phyloP scores from a whole-genome alignment of 2,329 filamentous ascomycete species.

The Claviceps sorghi region DNA sequence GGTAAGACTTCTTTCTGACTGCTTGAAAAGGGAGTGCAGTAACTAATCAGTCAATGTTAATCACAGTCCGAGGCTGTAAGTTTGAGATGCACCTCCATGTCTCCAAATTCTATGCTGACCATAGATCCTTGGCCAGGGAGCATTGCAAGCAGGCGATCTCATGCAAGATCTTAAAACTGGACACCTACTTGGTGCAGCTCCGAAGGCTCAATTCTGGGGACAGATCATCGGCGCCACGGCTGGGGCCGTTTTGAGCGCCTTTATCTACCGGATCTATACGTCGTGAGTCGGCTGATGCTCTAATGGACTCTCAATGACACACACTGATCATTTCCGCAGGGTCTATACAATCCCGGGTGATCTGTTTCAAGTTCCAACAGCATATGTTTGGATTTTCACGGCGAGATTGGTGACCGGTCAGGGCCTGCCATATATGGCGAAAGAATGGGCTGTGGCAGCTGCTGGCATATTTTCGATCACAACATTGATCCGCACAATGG shows the following conservation, averaged over 20 bases:
- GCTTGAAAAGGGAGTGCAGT: background rate
- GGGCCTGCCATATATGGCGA: slow-evolving; percentile 71
- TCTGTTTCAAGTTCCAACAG: slow-evolving; percentile 86
- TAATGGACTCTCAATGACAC: background rate
- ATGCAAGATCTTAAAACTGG: slow-evolving; percentile 97
- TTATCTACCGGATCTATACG: slow-evolving; percentile 82
- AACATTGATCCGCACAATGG: slow-evolving; percentile 55
- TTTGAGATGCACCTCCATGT: background rate
- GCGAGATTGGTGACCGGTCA: slow-evolving; percentile 83
- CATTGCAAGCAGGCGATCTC: slow-evolving; percentile 86
- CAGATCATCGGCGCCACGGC: slow-evolving; percentile 82
- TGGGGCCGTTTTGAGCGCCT: slow-evolving; percentile 72
- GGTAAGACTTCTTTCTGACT: slow-evolving; percentile 13
- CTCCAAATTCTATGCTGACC: background rate
- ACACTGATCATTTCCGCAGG: slow-evolving; percentile 18
- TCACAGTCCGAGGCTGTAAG: slow-evolving; percentile 26
- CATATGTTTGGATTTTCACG: slow-evolving; percentile 95
- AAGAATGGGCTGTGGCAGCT: slow-evolving; percentile 63
- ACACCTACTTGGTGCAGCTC: slow-evolving; percentile 79
- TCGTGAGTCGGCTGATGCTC: slow-evolving; percentile 17
- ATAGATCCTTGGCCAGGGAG: slow-evolving; percentile 32
- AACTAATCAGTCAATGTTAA: background rate
- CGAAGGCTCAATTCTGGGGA: slow-evolving; percentile 91
- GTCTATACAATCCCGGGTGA: slow-evolving; percentile 83
- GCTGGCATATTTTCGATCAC: slow-evolving; percentile 57